Evolutionary conservation across 2,329 filamentous ascomycete genomes (phyloP).

Genomic region (Cladosporium oxysporum): DNA sequence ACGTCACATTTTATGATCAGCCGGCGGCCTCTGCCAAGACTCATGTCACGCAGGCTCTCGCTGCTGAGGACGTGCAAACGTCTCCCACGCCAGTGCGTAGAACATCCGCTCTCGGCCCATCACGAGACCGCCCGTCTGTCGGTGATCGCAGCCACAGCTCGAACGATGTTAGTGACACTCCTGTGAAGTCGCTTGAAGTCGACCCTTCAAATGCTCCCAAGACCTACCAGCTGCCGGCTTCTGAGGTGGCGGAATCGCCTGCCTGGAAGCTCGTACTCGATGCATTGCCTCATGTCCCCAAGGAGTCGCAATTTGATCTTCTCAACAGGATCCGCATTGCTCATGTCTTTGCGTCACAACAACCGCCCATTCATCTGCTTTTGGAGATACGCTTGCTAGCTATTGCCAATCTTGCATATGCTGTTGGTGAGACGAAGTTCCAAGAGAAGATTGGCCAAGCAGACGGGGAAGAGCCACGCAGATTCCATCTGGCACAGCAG

Average conservation of each 20-base stretch:
- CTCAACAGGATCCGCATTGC: constrained; percentile 80
- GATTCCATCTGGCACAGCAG: constrained; percentile 88
- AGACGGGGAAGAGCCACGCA: constrained; percentile 84
- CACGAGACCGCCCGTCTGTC: constrained; percentile 37
- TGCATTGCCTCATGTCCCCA: constrained; percentile 62
- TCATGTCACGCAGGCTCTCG: constrained; percentile 32
- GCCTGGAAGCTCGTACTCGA: constrained; percentile 46
- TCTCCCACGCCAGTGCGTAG: constrained; percentile 77
- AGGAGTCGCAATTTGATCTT: constrained; percentile 76
- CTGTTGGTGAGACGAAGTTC: constrained; percentile 80
- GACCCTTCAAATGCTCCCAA: constrained; percentile 48
- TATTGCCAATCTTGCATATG: constrained; percentile 87
- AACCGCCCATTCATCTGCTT: constrained; percentile 71
- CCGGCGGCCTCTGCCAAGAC: constrained; percentile 31
- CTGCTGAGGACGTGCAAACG: constrained; percentile 52
- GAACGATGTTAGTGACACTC: constrained; percentile 31
- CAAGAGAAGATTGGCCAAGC: constrained; percentile 81
- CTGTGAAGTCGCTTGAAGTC: constrained; percentile 31
- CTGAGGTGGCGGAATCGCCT: constrained; percentile 46
- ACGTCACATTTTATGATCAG: constrained; percentile 72
- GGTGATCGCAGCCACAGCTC: constrained; percentile 29
- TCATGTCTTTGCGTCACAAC: constrained; percentile 71
- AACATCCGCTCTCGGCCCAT: constrained; percentile 54
- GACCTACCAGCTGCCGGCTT: constrained; percentile 63
- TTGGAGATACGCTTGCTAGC: constrained; percentile 76